phyloP scores from a whole-genome alignment of 108 stramenopile species.

The Mediolabrus comicus region DNA sequence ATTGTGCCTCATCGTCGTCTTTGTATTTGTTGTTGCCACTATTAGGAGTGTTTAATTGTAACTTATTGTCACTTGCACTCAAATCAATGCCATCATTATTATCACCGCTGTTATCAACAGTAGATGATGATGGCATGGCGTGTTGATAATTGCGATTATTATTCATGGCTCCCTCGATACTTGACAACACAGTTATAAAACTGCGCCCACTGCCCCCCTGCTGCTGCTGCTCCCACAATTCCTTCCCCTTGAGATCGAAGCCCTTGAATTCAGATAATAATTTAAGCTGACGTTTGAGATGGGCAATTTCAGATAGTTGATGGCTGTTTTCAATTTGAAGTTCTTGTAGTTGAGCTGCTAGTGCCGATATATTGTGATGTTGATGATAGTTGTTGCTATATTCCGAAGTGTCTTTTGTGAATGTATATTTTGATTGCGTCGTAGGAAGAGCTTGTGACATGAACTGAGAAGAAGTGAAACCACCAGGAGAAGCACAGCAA shows the following conservation, averaged over 20 bases:
- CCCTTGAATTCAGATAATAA: slow-evolving; percentile 4
- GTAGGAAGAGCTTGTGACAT: no score
- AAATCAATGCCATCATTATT: background rate
- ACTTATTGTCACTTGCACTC: background rate
- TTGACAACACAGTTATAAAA: background rate
- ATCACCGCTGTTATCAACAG: background rate
- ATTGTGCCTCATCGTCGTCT: slow-evolving; percentile 24
- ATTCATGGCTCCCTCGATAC: background rate
- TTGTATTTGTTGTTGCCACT: slow-evolving; percentile 2
- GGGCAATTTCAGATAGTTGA: background rate
- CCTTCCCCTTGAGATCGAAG: background rate
- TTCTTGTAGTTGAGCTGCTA: slow-evolving; percentile 4
- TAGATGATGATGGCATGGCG: background rate
- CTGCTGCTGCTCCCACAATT: background rate
- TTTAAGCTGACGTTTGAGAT: background rate
- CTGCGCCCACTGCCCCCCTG: background rate
- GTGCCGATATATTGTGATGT: background rate
- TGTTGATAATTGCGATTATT: background rate
- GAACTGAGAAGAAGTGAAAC: no score
- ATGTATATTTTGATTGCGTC: no score
- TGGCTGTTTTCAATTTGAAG: background rate
- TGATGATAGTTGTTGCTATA: background rate
- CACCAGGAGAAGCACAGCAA: no score
- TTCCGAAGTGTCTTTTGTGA: background rate
- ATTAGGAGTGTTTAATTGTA: background rate